These are phyloP conservation scores for Trichocladium antarcticum DNA, from an alignment of 495 filamentous ascomycete genomes.

Conservation along the genomic window DNA sequence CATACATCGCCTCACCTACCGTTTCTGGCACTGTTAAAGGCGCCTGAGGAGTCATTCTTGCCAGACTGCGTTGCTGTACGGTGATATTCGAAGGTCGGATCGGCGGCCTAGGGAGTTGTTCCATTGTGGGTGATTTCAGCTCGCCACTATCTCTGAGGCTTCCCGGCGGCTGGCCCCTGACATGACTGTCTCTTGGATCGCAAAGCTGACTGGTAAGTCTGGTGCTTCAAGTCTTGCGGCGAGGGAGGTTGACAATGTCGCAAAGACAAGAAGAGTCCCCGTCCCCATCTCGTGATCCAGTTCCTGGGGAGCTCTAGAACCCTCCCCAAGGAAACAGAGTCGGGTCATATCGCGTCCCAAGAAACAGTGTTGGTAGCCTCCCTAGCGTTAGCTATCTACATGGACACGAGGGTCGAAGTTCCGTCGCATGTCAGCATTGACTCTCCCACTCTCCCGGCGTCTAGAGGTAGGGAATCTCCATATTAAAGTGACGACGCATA, in stretches of 20 bases:
- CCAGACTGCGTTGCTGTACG: conserved; percentile 47
- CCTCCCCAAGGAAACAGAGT: too few relatives aligned
- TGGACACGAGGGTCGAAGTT: too few relatives aligned
- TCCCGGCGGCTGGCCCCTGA: not conserved
- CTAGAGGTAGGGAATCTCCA: too few relatives aligned
- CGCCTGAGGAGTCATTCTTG: conserved; percentile 51
- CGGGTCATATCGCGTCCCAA: too few relatives aligned
- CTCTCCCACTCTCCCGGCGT: too few relatives aligned
- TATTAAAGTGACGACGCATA: too few relatives aligned
- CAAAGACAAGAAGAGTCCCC: not conserved
- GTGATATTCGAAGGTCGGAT: conserved; percentile 42
- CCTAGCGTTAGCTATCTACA: too few relatives aligned
- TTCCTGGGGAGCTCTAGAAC: not conserved
- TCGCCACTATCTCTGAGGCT: conserved; percentile 20
- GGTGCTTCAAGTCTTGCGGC: not conserved
- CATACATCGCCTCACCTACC: conserved; percentile 20
- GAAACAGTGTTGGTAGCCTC: too few relatives aligned
- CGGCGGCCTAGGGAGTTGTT: conserved; percentile 29
- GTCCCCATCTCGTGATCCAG: not conserved
- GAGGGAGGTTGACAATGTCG: not conserved
- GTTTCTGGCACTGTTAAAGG: conserved; percentile 51
- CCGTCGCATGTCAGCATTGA: too few relatives aligned
- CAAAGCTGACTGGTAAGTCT: not conserved
- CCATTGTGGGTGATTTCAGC: conserved; percentile 20
- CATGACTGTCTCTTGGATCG: conserved; percentile 1